Evolutionary conservation across 192 early-diverging fungal species (phyloP), one percentile per base, ranked within the genome.

Genomic region (Entomortierella chlamydospora): DNA sequence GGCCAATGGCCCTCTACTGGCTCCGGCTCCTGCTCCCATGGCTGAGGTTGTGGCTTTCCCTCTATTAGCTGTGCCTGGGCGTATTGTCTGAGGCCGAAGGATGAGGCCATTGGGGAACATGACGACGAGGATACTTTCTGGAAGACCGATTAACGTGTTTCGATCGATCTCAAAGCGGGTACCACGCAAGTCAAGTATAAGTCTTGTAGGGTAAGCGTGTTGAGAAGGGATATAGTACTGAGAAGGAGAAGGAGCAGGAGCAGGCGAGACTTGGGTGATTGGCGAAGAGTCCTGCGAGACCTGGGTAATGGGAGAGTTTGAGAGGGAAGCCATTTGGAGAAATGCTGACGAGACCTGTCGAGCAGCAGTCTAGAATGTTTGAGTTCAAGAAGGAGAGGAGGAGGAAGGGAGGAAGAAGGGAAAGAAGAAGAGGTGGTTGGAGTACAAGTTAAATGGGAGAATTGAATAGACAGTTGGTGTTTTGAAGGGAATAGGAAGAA

Each of bases 91-190:
- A 11, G 76, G 57, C 47, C 82, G 81, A 45, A 88, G 68, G 29
- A 85, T 81, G 12, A 88, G 74, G 15, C 89, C 89, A 56, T 87
- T 86, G 11, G 89, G 88, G 69, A 91, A 89, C 86, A 91, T 89
- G 58, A 83, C 85, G 68, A 87, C 83, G 33, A 89, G 82, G 28
- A 91, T 81, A 30, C 84, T 87, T 62, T 91, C 89, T 10, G 89
- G 89, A 5, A 91, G 55, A 53, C 74, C 82, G 34, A 87, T 81
- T 12, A 90, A 72, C 5, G 82, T 84, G 11, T 90, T 87, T 30
- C 89, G 83, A 28, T 88, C 85, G 29, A 90, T 81, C 54, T 86
- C 83, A 23, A 90, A 81, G 4, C 82, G 81, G 18, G 68, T 83
- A 1, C 89, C 89, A 29, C 89, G 77, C 12, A 90, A 47, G 53